A percentile compares a stretch with the other conserved stretches of the same genome.
Evolutionary conservation across 1,284 basidiomycete species (phyloP).

Genomic region (Cutaneotrichosporon cutaneum): DNA sequence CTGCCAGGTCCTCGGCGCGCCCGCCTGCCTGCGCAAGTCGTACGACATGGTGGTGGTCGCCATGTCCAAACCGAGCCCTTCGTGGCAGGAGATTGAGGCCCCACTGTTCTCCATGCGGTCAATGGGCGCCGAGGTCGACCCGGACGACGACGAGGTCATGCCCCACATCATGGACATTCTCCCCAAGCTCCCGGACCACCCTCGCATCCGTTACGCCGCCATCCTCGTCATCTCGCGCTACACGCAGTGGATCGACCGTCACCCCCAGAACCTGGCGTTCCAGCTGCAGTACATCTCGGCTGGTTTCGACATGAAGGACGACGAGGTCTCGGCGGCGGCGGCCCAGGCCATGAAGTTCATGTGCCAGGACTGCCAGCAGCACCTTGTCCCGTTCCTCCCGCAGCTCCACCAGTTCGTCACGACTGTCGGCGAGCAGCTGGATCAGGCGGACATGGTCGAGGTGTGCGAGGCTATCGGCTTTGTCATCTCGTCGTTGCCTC

Average conservation of each 20-base stretch:
- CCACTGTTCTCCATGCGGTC: conserved; percentile 97
- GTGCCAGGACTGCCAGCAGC: conserved; percentile 95
- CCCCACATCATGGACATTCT: conserved; percentile 95
- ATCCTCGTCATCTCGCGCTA: conserved; percentile 94
- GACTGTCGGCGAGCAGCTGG: conserved; percentile 70
- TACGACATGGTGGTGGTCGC: conserved; percentile 77
- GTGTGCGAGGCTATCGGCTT: conserved; percentile 94
- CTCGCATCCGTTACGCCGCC: conserved; percentile 90
- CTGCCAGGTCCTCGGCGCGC: conserved; percentile 87
- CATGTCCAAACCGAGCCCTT: conserved; percentile 56
- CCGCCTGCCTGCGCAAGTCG: conserved; percentile 75
- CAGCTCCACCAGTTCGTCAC: conserved; percentile 87
- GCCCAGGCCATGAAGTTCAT: conserved; percentile 95
- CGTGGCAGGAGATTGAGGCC: conserved; percentile 98
- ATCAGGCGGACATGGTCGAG: conserved; percentile 82
- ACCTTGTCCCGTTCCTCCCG: conserved; percentile 86
- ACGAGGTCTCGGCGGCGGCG: conserved; percentile 90
- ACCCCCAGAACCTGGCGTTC: conserved; percentile 81
- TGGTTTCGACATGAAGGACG: conserved; percentile 76
- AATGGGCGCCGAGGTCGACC: conserved; percentile 93
- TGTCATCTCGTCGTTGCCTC: conserved; percentile 87
- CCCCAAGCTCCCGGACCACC: conserved; percentile 84
- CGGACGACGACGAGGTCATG: conserved; percentile 76
- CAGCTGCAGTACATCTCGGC: conserved; percentile 88
- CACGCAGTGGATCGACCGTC: conserved; percentile 92